These are phyloP conservation scores for Nothophoma quercina DNA, from an alignment of 2,329 filamentous ascomycete species.

Conservation along the genomic window DNA sequence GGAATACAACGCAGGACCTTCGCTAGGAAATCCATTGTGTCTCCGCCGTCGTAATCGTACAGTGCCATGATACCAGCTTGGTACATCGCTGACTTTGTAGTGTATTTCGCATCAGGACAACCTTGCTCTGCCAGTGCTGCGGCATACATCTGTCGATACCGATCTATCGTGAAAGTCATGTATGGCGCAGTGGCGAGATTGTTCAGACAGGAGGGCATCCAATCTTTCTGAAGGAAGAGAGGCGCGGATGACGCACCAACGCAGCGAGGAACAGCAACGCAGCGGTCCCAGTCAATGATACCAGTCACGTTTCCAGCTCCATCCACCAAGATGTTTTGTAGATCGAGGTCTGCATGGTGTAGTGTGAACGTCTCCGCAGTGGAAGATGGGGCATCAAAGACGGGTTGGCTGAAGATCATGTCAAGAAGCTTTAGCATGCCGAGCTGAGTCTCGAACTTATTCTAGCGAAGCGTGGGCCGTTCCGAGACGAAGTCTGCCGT, in stretches of 20 bases:
- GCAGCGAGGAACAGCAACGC: slow-evolving; percentile 20
- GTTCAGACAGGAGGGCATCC: slow-evolving; percentile 6
- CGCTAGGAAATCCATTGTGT: not conserved
- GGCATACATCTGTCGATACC: slow-evolving; percentile 25
- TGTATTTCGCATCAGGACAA: slow-evolving; percentile 19
- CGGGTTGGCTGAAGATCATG: slow-evolving; percentile 5
- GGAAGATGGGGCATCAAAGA: not conserved
- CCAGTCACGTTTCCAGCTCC: slow-evolving; percentile 26
- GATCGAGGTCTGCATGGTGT: slow-evolving; percentile 31
- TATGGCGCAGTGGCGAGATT: not conserved
- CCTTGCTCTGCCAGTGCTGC: slow-evolving; percentile 16
- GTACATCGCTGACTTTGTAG: slow-evolving; percentile 21
- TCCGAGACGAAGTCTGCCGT: not conserved
- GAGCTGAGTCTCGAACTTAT: no score
- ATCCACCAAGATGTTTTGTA: slow-evolving; percentile 35
- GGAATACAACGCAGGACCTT: slow-evolving; percentile 6
- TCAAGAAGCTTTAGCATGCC: not conserved
- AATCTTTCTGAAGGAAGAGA: slow-evolving; percentile 21
- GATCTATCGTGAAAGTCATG: slow-evolving; percentile 7
- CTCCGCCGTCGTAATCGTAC: not conserved
- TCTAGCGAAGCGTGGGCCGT: no score
- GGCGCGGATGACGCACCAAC: slow-evolving; percentile 22
- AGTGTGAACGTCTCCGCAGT: slow-evolving; percentile 29
- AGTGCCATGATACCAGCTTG: slow-evolving; percentile 6
- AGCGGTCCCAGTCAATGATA: slow-evolving; percentile 34